A percentile compares a stretch with the other conserved stretches of the same genome.
These are phyloP conservation scores for Carex myosuroides DNA, from an alignment of 176 grass and related monocot species.

Conservation along the genomic window DNA sequence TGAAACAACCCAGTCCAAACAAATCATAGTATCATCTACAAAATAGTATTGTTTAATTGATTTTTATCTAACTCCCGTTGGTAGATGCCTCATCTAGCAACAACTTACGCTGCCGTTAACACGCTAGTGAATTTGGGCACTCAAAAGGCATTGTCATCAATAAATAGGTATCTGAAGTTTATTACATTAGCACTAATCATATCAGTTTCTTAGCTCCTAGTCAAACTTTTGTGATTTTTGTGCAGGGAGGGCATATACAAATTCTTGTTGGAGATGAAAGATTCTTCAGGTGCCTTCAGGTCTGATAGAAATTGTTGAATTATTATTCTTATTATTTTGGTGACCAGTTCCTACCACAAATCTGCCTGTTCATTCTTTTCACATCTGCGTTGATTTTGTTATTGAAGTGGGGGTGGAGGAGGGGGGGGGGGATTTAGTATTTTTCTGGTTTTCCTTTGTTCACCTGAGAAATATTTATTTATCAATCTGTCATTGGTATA, in stretches of 20 bases:
- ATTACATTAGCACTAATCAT: not conserved
- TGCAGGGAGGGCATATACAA: conserved; percentile 59
- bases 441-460: not conserved
- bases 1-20: not conserved
- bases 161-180: conserved; percentile 52
- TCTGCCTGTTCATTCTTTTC: not conserved
- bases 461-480: not conserved
- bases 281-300: conserved; percentile 84
- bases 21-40: not conserved
- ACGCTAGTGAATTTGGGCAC: conserved; percentile 74
- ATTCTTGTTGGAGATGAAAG: conserved; percentile 83
- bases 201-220: conserved; percentile 1
- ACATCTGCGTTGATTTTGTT: not conserved
- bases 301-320: conserved; percentile 9
- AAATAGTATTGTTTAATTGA: not conserved
- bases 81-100: conserved; percentile 94
- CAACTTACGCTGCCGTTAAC: conserved; percentile 94
- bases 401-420: not conserved
- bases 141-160: conserved; percentile 69
- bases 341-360: not conserved
- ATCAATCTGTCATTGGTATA: not conserved
- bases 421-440: not conserved
- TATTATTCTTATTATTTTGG: not conserved
- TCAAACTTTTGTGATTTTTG: conserved; percentile 29
- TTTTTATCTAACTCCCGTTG: conserved; percentile 17